Conservation (phyloP, 73 alveolate species). For the Paramecium octaurelia region DNA sequence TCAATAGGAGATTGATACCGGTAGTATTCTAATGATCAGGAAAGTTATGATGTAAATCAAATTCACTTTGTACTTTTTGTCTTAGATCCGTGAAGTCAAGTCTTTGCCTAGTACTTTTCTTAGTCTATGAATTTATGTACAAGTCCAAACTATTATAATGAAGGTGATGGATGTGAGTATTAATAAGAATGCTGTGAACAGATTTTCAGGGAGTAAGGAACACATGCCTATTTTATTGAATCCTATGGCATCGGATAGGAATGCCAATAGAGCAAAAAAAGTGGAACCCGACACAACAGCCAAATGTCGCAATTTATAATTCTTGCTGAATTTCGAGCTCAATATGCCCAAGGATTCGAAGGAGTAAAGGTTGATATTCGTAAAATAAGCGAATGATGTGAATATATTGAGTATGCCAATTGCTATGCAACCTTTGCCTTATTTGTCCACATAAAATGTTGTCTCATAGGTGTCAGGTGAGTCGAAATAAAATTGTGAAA, state of each 20-base stretch:
- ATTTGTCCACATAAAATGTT: background rate
- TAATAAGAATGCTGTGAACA: background rate
- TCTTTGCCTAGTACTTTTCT: background rate
- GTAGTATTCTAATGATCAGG: background rate
- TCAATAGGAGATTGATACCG: background rate
- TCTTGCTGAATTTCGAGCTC: background rate
- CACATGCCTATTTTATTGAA: constrained; percentile 7
- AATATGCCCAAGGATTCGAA: background rate
- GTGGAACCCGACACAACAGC: background rate
- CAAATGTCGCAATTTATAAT: background rate
- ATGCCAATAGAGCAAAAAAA: background rate
- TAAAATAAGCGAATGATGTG: background rate
- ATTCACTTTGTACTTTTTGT: background rate
- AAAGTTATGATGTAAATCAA: background rate
- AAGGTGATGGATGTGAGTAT: background rate
- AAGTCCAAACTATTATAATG: background rate
- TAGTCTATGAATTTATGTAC: background rate
- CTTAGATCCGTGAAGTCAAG: background rate
- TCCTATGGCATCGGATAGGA: background rate
- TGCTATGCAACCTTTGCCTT: background rate
- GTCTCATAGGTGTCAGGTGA: background rate
- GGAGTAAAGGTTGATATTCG: background rate
- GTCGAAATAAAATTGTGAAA: background rate
- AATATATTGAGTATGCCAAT: background rate
- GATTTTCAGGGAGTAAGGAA: background rate